Evolutionary conservation across 768 basidiomycete species (phyloP).

Genomic region (Tremella mesenterica): DNA sequence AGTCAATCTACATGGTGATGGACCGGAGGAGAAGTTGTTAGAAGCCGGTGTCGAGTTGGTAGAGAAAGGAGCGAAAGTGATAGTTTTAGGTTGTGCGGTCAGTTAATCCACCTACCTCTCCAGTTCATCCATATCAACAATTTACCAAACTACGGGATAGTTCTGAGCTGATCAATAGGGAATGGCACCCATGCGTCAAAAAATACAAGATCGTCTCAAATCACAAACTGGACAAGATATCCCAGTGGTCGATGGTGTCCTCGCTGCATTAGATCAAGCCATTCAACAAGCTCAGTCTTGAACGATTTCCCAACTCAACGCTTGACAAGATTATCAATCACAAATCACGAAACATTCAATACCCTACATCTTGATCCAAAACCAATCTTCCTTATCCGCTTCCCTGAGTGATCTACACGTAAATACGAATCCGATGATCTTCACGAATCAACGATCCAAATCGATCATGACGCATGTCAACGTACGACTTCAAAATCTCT

Average conservation of each 20-base stretch:
- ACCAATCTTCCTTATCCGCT: too few relatives aligned
- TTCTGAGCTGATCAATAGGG: slow-evolving; percentile 2
- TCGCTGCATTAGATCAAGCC: slow-evolving; percentile 8
- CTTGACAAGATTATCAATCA: too few relatives aligned
- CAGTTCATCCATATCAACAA: background rate
- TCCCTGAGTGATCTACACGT: too few relatives aligned
- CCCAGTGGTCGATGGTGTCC: slow-evolving; percentile 16
- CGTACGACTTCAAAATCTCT: too few relatives aligned
- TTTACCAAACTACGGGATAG: background rate
- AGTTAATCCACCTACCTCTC: background rate
- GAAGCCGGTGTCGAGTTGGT: slow-evolving; percentile 4
- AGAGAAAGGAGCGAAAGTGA: slow-evolving; percentile 8
- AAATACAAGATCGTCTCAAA: background rate
- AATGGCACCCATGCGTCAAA: slow-evolving; percentile 12
- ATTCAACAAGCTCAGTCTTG: too few relatives aligned
- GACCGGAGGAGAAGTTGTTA: slow-evolving; percentile 1
- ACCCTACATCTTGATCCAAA: too few relatives aligned
- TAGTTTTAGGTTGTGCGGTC: slow-evolving; percentile 17
- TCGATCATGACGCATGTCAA: too few relatives aligned
- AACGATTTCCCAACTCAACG: too few relatives aligned
- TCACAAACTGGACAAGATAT: slow-evolving; percentile 1
- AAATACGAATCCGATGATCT: too few relatives aligned
- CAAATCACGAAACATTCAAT: too few relatives aligned
- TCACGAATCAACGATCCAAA: too few relatives aligned
- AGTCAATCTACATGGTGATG: slow-evolving; percentile 10